A percentile compares a stretch with the other conserved stretches of the same genome.
Conservation (phyloP, 1,139 yeast genomes). For the Kodamaea fungicola region DNA sequence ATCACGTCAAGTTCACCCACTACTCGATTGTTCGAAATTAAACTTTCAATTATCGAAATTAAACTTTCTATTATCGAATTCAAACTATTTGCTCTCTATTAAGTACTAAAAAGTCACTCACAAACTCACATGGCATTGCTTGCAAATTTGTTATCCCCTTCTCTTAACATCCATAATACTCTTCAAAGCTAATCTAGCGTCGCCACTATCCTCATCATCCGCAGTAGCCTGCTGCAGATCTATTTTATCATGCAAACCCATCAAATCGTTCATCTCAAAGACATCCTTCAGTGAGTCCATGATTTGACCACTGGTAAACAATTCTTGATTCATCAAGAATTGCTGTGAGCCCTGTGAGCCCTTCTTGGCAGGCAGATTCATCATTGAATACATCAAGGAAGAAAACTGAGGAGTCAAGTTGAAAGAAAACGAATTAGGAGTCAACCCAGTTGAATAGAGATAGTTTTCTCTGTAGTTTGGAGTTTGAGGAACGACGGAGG, state of each 20-base stretch:
- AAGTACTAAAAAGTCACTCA: not conserved
- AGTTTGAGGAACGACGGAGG: slow-evolving; percentile 29
- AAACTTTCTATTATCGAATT: too few relatives aligned
- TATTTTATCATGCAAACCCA: slow-evolving; percentile 4
- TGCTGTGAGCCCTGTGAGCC: slow-evolving; percentile 13
- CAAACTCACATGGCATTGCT: not conserved
- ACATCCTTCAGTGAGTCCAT: slow-evolving; percentile 7
- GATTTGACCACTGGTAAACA: slow-evolving; percentile 17
- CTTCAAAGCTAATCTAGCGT: slow-evolving; percentile 42
- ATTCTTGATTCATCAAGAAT: slow-evolving; percentile 31
- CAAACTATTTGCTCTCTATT: too few relatives aligned
- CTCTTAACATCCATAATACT: slow-evolving; percentile 37
- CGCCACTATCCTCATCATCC: slow-evolving; percentile 31
- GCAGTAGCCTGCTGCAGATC: slow-evolving; percentile 2
- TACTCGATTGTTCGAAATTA: too few relatives aligned
- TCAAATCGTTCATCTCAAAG: slow-evolving; percentile 6
- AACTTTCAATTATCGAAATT: too few relatives aligned
- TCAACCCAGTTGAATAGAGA: slow-evolving; percentile 29
- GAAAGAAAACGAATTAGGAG: slow-evolving; percentile 27
- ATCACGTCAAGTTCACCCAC: not conserved
- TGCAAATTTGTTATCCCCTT: slow-evolving; percentile 8
- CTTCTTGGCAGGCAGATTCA: slow-evolving; percentile 30
- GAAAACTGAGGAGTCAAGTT: slow-evolving; percentile 45
- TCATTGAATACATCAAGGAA: slow-evolving; percentile 40
- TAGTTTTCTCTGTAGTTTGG: slow-evolving; percentile 35